phyloP scores from a whole-genome alignment of 345 rosid species.

The Turnera subulata region DNA sequence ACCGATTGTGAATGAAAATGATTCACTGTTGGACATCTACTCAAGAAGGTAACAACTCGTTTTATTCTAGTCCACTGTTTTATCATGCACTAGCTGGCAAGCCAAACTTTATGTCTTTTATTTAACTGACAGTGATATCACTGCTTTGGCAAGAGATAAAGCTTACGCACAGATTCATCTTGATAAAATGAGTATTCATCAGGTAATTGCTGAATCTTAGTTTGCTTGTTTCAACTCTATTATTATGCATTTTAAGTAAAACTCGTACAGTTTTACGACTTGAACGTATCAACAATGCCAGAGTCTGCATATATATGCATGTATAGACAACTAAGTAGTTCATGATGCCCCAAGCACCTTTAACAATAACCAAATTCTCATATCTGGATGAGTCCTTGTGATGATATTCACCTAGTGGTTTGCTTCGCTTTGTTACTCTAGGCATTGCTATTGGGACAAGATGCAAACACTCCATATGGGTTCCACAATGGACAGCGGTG shows the following conservation, averaged over 20 bases:
- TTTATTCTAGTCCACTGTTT: neutral
- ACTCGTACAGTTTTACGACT: neutral
- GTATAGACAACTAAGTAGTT: neutral
- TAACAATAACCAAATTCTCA: neutral
- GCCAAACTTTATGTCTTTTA: constrained; percentile 1
- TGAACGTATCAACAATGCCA: neutral
- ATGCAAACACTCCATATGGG: constrained; percentile 48
- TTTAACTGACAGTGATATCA: constrained; percentile 58
- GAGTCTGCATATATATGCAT: neutral
- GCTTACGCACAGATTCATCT: constrained; percentile 93
- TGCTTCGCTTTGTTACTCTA: constrained; percentile 9
- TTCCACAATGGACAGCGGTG: constrained; percentile 61
- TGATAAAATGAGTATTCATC: constrained; percentile 81
- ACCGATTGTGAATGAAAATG: constrained; percentile 83
- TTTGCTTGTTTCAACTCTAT: constrained; percentile 1
- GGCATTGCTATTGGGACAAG: constrained; percentile 83
- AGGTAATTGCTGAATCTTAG: constrained; percentile 41
- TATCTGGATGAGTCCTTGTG: neutral
- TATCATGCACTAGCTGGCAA: neutral
- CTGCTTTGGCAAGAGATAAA: constrained; percentile 83
- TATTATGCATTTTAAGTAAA: neutral
- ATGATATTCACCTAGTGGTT: neutral
- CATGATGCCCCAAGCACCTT: neutral
- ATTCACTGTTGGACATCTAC: constrained; percentile 74
- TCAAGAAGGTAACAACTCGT: constrained; percentile 53